These are phyloP conservation scores for Russula ochroleuca DNA, from an alignment of 768 basidiomycete species.

Conservation along the genomic window DNA sequence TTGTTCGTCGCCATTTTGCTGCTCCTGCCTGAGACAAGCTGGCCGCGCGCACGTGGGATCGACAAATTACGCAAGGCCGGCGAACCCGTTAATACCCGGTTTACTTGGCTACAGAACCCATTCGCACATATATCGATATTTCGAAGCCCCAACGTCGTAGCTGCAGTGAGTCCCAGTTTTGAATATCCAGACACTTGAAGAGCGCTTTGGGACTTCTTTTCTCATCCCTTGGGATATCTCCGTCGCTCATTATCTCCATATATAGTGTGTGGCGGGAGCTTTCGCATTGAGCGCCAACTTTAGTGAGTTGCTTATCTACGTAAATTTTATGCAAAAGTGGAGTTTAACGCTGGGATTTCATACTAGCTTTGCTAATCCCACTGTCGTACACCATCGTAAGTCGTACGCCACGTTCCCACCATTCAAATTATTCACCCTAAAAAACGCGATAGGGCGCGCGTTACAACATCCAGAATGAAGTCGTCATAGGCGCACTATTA, in stretches of 20 bases:
- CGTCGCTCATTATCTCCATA: conserved; percentile 21
- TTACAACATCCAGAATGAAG: conserved; percentile 55
- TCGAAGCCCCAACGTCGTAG: conserved; percentile 54
- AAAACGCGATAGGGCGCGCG: conserved; percentile 44
- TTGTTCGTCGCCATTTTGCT: conserved; percentile 40
- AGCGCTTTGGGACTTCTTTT: background rate
- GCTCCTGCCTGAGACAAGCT: conserved; percentile 64
- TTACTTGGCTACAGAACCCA: conserved; percentile 53
- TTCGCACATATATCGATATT: conserved; percentile 48
- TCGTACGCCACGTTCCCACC: conserved; percentile 7
- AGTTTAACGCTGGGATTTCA: background rate
- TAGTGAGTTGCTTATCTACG: conserved; percentile 34
- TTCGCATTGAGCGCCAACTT: conserved; percentile 32
- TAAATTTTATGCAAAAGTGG: background rate
- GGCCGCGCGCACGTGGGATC: conserved; percentile 53
- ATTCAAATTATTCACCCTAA: background rate
- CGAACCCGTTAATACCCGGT: conserved; percentile 18
- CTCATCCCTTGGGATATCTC: background rate
- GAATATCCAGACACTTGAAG: background rate
- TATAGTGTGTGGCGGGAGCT: conserved; percentile 41
- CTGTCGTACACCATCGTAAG: conserved; percentile 64
- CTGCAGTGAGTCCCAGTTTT: conserved; percentile 40
- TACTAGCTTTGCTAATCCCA: conserved; percentile 48
- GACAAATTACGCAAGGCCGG: conserved; percentile 38
- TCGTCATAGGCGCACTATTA: conserved; percentile 56